Percentiles rank a stretch among this genome's conserved stretches.
Conservation (phyloP, 805 yeast genomes). For the Starmerella scarabaei region DNA sequence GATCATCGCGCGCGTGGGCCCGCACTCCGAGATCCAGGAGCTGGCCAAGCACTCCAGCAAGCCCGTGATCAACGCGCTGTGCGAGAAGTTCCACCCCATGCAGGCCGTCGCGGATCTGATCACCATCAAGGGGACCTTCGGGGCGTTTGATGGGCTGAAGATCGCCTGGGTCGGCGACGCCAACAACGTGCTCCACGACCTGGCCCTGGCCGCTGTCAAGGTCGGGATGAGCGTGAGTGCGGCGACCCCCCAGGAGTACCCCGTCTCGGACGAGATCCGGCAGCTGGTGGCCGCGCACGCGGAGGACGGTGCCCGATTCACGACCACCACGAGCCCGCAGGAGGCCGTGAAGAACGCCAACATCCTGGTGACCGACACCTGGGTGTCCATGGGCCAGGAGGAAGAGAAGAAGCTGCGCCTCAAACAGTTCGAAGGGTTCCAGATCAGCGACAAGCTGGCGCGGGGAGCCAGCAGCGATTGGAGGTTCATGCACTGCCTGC, state of each 20-base stretch:
- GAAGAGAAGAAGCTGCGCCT: constrained; percentile 56
- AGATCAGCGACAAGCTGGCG: constrained; percentile 58
- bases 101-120: constrained; percentile 88
- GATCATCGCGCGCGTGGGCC: constrained; percentile 87
- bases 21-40: constrained; percentile 68
- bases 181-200: constrained; percentile 88
- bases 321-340: constrained; percentile 59
- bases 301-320: constrained; percentile 33
- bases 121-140: constrained; percentile 56
- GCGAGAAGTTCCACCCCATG: constrained; percentile 87
- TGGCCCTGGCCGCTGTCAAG: constrained; percentile 75
- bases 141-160: constrained; percentile 39
- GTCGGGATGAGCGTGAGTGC: constrained; percentile 70
- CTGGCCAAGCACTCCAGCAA: constrained; percentile 68
- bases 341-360: constrained; percentile 63
- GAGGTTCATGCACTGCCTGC: constrained; percentile 96
- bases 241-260: constrained; percentile 70
- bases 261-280: constrained; percentile 45
- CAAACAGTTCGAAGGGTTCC: constrained; percentile 75
- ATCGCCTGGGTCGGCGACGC: constrained; percentile 96
- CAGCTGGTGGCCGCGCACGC: constrained; percentile 43
- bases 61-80: constrained; percentile 85
- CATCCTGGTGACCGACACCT: constrained; percentile 87
- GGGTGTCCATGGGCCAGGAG: constrained; percentile 98
- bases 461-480: constrained; percentile 46